Evolutionary conservation across 352 stramenopile species (phyloP), one percentile per base, ranked within the genome.

Genomic region (Thraustochytrium sp.): DNA sequence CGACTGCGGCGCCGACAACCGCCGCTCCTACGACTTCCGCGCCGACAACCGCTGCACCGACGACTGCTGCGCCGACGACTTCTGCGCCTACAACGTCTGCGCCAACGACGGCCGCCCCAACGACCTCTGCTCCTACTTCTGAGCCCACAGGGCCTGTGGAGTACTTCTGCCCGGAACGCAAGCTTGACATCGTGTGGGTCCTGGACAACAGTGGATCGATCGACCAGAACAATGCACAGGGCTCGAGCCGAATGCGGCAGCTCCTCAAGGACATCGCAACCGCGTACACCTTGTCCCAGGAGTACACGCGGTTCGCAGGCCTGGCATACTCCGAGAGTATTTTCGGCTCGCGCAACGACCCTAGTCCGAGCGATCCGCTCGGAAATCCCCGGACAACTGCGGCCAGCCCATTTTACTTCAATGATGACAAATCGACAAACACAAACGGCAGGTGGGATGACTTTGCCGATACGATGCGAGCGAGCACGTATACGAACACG

Each of bases 181-280:
- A 72, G 40, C 59, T 72, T 46, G 59, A 72, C 59, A 72, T 72
- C 36, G 36, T 72, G 13, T 72, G 59, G 59, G 59, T 72, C 2
- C 5, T 72, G 0, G 59, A 72, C 59, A 72, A 72, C 3, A 72
- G 59, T 29, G 59, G 59, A 11, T 72, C 59, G 13, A 72, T 72
- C 40, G 59, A 72, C 26, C 36, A 72, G 23, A 63, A 63, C 31
- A 31, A 31, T 26, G 34, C 59, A n/a, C 9, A 72, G 9, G 59
- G 59, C 29, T 49, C 59, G 26, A 48, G 4, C 23, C 26, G 26
- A n/a, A 21, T 72, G 13, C 42, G 1, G 46, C 9, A 2, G 11
- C 26, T 72, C 1, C 34, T 72, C 36, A 18, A 11, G 16, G 26
- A 31, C 36, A n/a, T 72, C 11, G n/a, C 13, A 38, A 1, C 42